Percentiles rank a stretch among this genome's conserved stretches.
Evolutionary conservation across 2,329 filamentous ascomycete genomes (phyloP).

Genomic region (Parastagonospora nodorum): DNA sequence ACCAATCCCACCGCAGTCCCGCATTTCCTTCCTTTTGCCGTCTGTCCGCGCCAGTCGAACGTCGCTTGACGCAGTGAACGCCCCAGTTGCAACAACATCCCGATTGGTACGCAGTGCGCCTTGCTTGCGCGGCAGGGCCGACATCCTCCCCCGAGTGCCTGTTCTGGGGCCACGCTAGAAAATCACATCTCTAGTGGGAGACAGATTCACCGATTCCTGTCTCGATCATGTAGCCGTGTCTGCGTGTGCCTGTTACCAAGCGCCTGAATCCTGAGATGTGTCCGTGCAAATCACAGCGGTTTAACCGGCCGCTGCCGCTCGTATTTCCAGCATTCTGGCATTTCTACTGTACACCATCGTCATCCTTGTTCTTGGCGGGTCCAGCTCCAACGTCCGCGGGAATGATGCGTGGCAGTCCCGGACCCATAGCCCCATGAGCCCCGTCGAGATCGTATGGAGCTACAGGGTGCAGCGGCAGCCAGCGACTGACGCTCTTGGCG

Average conservation of each 20-base stretch:
- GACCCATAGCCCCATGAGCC: neutral
- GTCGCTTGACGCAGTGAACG: neutral
- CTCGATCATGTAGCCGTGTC: too few species aligned
- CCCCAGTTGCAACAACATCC: neutral
- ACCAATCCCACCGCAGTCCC: neutral
- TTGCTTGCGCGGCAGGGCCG: neutral
- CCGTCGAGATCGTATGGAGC: too few species aligned
- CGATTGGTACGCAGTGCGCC: neutral
- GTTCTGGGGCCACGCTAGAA: conserved; percentile 5
- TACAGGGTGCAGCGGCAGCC: too few species aligned
- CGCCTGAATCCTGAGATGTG: neutral
- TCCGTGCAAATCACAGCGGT: conserved; percentile 6
- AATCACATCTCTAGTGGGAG: neutral
- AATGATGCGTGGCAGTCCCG: conserved; percentile 5
- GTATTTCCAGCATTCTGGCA: conserved; percentile 13
- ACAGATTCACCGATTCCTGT: too few species aligned
- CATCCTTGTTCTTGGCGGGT: conserved; percentile 4
- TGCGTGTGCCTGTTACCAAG: neutral
- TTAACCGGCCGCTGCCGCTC: conserved; percentile 25
- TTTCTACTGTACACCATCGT: conserved; percentile 3
- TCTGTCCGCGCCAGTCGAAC: neutral
- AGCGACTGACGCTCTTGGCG: too few species aligned
- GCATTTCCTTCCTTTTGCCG: neutral
- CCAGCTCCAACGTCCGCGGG: neutral
- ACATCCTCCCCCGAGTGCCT: neutral